Base-by-base conservation (phyloP, 1,139 yeast species). In the Magnusiomyces starmeri region DNA sequence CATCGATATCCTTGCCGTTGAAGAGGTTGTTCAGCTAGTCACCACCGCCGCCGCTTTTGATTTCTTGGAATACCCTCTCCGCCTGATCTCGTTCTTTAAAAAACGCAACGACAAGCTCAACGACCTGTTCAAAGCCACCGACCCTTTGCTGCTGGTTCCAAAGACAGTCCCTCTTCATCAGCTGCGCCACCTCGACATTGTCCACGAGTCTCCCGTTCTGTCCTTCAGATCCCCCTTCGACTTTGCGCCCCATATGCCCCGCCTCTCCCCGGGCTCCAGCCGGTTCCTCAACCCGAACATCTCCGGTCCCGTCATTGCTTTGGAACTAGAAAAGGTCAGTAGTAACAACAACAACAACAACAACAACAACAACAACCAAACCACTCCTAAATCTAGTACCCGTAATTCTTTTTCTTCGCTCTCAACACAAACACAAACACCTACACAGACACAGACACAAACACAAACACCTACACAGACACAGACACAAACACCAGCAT, bases 31-130 rank as follows among this genome's bases (percentile, higher is more conserved):
- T 4, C 25, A 34, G 27, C 22, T 45, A 22, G 48, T 50, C 4
- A 22, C 39, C 6, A 16, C 29, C 20, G 37, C 51, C 1, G 54
- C 57, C 2, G 58, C 60, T 27, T 55, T 49, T 18, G 55, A 54
- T 12, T 42, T 59, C 42, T 53, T 67, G 26, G 56, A 57, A n/a
- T 70, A 68, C 51, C 73, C 73, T 4, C 53, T 61, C 1, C 65
- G 63, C 43, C 54, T 70, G 3, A 57, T 68, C 34, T 57, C 61
- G 29, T 70, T 68, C 51, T 70, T 70, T 65, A 67, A 65, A 51
- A 62, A 65, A 43, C 63, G 73, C 42, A 53, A 62, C 16, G 51
- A 60, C n/a, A 49, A 58, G 46, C 60, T 69, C 7, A 65, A 65
- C 53, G 62, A 62, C 20, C 51, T 69, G 43, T 56, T 64, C 49